Base-by-base conservation (phyloP, 2,329 filamentous ascomycete species). In the Colletotrichum sp. region DNA sequence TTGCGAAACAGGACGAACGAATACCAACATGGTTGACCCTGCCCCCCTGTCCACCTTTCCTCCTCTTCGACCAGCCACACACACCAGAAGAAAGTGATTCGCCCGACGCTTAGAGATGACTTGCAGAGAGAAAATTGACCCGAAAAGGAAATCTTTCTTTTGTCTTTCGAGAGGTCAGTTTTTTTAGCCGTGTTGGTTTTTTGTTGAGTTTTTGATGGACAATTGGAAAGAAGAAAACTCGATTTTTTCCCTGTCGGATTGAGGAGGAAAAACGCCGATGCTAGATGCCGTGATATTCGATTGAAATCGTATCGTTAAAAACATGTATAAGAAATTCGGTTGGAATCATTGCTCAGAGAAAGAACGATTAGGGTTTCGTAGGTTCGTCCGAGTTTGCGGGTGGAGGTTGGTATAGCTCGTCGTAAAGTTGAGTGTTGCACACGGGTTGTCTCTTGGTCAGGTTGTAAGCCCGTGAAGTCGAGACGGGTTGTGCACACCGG, bases 201-300 rank as follows among this genome's bases (percentile, higher is more conserved):
- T 52, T 52, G 43, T 21, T 7, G 58, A 68, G 38, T 26, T 58
- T 61, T 64, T 14, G 18, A 30, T 59, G 56, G 26, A 59, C 26
- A 24, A 4, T 26, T 18, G 52, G 52, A 59, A 68, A 61, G 43
- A 61, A 56, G 21, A 43, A 74, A n/a, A 38, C 14, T 67, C 26
- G 36, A 55, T 67, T n/a, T 26, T 26, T 16, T 28, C 58, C 55
- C 63, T 38, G 48, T 74, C 71, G 71, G n/a, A 21, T 74, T 34
- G 18, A 32, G 32, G 58, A 59, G 48, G 59, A 73, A 18, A 75
- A 77, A 76, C 73, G 73, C 75, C 75, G 69, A 73, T 76, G 75
- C 75, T 77, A 38, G 73, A 77, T 77, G 75, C 75, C 75, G 69
- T 74, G 74, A 73, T 61, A 76, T 59, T 66, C 59, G 74, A 69